Base-by-base conservation (phyloP, 257 asterid species). In the Solanum clarkiae region DNA sequence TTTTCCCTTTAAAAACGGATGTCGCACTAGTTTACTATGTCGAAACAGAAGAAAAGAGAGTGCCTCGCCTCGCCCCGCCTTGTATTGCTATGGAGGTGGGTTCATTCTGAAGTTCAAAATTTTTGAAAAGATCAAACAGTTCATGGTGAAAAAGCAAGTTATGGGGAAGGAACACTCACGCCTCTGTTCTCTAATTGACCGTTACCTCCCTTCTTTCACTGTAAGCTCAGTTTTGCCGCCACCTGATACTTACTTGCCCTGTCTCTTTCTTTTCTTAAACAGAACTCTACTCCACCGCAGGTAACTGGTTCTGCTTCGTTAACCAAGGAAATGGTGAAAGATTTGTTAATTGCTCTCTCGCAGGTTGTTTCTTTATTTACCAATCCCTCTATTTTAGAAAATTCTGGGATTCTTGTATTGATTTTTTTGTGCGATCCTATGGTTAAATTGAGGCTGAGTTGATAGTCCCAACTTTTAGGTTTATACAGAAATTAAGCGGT, bases 261-360 rank as follows among this genome's bases (percentile, higher is more conserved):
- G 20, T 22, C 29, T 17, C 4, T 44, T 54, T 57, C 2, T 29
- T 36, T 1, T 44, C 56, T 66, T 60, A 26, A 36, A 59, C 29
- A 16, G 4, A 40, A 63, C 45, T 68, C 49, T 57, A 29, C 26
- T 55, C 14, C 70, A 71, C 69, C 84, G 85, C 92, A 96, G 98
- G 92, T 91, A 79, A 66, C 85, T 85, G 85, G 80, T 24, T 57
- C 88, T 69, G 74, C 45, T 88, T 49, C 87, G 47, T 75, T 91
- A 72, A 91, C 92, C 47, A 90, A 91, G 62, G 91, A 89, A 90
- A 84, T 63, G 55, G 95, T 88, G 75, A 93, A 88, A 54, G 85
- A 88, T 22, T 89, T 95, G 56, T 91, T 95, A 84, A 88, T 94
- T 65, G 88, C 93, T 80, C 94, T 96, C 53, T 96, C 98, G 44